These are phyloP conservation scores for Pythium guiyangense DNA, from an alignment of 352 stramenopile genomes.

Conservation along the genomic window DNA sequence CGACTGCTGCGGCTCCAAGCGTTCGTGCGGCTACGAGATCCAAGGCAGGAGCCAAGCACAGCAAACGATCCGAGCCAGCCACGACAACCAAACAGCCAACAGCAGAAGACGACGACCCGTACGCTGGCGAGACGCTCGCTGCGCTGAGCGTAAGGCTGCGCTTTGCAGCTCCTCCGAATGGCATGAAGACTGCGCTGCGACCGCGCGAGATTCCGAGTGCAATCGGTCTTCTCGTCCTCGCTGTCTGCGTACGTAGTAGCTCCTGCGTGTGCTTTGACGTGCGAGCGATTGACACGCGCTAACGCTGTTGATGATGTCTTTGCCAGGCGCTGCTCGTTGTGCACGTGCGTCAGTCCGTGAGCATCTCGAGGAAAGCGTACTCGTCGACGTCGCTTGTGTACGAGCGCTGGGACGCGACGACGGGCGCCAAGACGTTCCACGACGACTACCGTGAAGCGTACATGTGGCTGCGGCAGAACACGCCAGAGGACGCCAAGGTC, in stretches of 20 bases:
- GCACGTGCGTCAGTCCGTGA: slow-evolving; percentile 54
- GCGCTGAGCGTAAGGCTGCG: slow-evolving; percentile 22
- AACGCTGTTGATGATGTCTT: neutral
- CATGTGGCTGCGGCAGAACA: slow-evolving; percentile 76
- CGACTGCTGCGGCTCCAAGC: no score
- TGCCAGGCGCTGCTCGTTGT: slow-evolving; percentile 59
- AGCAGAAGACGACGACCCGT: slow-evolving; percentile 4
- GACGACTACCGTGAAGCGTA: slow-evolving; percentile 86
- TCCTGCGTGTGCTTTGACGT: slow-evolving; percentile 2
- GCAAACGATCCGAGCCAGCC: no score
- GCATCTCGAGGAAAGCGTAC: slow-evolving; percentile 66
- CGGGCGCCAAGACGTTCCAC: slow-evolving; percentile 31
- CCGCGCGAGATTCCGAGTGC: slow-evolving; percentile 17
- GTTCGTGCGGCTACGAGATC: no score
- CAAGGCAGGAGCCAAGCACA: no score
- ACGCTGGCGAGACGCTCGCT: slow-evolving; percentile 24
- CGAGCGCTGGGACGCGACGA: slow-evolving; percentile 51
- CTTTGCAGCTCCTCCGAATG: slow-evolving; percentile 18
- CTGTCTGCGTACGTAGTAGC: slow-evolving; percentile 36
- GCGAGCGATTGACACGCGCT: neutral
- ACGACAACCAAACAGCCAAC: neutral
- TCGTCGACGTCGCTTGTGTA: slow-evolving; percentile 79
- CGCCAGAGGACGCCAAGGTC: slow-evolving; percentile 56
- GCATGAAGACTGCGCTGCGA: slow-evolving; percentile 7
- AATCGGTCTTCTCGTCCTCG: slow-evolving; percentile 44